A percentile compares a stretch with the other conserved stretches of the same genome.
Evolutionary conservation across 345 rosid species (phyloP).

Genomic region (Ricinus communis): DNA sequence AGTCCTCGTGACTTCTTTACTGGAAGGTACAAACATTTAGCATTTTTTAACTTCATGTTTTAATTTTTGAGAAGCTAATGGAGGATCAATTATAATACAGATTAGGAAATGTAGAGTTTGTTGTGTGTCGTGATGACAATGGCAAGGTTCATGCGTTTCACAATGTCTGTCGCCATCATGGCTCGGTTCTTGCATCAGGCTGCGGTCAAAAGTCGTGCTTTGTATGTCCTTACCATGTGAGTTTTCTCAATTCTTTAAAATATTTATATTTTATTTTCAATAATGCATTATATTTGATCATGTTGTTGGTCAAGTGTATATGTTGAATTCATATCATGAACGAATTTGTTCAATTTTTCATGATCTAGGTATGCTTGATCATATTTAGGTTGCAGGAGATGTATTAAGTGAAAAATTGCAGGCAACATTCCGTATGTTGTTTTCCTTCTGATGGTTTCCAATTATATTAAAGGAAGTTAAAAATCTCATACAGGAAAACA

Average conservation of each 20-base stretch:
- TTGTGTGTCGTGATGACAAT: slow-evolving; percentile 72
- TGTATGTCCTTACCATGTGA: slow-evolving; percentile 91
- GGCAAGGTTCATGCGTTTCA: slow-evolving; percentile 74
- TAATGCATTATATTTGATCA: neutral
- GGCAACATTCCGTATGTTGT: too few species aligned
- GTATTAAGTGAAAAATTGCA: too few species aligned
- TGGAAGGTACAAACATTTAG: slow-evolving; percentile 55
- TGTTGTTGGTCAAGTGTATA: neutral
- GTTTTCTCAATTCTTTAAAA: slow-evolving; percentile 3
- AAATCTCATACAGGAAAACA: too few species aligned
- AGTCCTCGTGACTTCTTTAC: slow-evolving; percentile 66
- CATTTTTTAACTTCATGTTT: neutral
- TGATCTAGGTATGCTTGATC: too few species aligned
- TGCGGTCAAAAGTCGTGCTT: slow-evolving; percentile 73
- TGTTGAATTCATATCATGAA: neutral
- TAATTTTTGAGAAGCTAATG: slow-evolving; percentile 13
- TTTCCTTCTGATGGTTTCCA: too few species aligned
- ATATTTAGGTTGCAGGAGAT: too few species aligned
- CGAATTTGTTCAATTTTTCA: too few species aligned
- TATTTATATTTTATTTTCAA: neutral
- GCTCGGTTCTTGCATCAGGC: slow-evolving; percentile 78
- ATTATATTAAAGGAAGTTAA: too few species aligned
- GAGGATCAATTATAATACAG: slow-evolving; percentile 37
- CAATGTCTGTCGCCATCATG: slow-evolving; percentile 93
- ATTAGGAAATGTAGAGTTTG: slow-evolving; percentile 69